A percentile compares a stretch with the other conserved stretches of the same genome.
phyloP scores from a whole-genome alignment of 305 asterid genomes.

The Solanum hybrid region DNA sequence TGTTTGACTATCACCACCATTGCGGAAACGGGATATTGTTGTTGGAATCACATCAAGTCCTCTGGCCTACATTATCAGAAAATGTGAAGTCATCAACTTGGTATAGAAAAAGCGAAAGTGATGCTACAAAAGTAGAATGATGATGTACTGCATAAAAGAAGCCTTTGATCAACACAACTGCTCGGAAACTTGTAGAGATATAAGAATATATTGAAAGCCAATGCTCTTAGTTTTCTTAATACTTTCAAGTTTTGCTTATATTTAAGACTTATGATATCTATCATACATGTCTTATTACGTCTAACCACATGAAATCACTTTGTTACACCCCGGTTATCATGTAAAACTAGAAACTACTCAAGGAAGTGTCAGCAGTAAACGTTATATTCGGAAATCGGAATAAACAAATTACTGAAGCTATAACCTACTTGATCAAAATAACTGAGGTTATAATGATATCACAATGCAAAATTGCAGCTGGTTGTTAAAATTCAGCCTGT shows the following conservation, averaged over 20 bases:
- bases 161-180: not conserved
- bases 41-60: conserved; percentile 95
- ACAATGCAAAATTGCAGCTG: not conserved
- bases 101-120: not conserved
- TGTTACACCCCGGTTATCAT: not conserved
- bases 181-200: not conserved
- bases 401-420: not conserved
- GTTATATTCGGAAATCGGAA: not conserved
- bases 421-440: not conserved
- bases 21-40: conserved; percentile 81
- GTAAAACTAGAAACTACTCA: not conserved
- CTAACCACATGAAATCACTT: not conserved
- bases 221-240: not conserved
- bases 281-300: not conserved
- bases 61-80: conserved; percentile 53
- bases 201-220: not conserved
- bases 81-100: not conserved
- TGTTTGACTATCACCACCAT: conserved; percentile 75
- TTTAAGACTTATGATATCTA: not conserved
- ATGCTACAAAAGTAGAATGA: not conserved
- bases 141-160: not conserved
- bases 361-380: not conserved
- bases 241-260: not conserved
- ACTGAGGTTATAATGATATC: not conserved
- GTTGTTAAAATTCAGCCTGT: not conserved